Evolutionary conservation across 2,329 filamentous ascomycete species (phyloP).

Genomic region (Fusarium fujikuroi): DNA sequence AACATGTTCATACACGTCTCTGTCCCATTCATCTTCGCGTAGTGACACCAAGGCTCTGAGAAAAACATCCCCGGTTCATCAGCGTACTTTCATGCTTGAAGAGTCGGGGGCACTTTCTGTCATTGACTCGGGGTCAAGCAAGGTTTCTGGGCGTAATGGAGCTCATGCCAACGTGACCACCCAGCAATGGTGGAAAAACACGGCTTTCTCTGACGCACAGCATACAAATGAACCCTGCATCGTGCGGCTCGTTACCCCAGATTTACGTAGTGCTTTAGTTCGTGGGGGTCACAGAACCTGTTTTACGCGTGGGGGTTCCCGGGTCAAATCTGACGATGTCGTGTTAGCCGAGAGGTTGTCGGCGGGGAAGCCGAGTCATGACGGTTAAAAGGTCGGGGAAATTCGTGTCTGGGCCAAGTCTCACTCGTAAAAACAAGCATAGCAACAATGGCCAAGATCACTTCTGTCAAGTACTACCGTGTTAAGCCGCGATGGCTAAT

Average conservation of each 20-base stretch:
- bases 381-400: neutral
- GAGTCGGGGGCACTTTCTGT: neutral
- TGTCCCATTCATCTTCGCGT: rapidly evolving
- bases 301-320: constrained; percentile 9
- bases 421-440: too few relatives aligned
- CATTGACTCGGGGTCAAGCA: neutral
- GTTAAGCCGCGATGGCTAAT: constrained; percentile 81
- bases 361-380: neutral
- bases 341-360: neutral
- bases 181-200: neutral
- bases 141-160: rapidly evolving
- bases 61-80: rapidly evolving
- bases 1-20: rapidly evolving
- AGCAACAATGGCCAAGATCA: constrained; percentile 47
- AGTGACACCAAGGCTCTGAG: rapidly evolving
- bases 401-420: neutral
- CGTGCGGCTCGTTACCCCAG: neutral
- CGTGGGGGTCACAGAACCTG: constrained; percentile 7
- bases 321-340: neutral
- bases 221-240: neutral
- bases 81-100: neutral
- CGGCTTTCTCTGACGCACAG: neutral
- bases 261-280: neutral
- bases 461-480: constrained; percentile 75
- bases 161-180: neutral